Percentiles rank a stretch among this genome's conserved stretches.
Evolutionary conservation across 83 land plant species (phyloP).

Genomic region (Picea abies): DNA sequence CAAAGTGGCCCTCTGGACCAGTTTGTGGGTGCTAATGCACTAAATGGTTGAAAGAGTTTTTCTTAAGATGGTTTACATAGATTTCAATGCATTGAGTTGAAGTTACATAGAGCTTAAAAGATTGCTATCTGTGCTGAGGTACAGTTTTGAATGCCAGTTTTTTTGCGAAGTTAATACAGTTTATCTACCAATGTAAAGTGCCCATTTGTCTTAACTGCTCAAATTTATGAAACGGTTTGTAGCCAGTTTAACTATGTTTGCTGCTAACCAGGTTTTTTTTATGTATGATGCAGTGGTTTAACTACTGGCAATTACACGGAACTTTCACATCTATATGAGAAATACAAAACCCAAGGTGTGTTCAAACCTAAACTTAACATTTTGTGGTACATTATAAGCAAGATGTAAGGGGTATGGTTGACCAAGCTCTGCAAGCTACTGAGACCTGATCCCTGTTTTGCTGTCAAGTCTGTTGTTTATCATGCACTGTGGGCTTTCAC

Average conservation of each 20-base stretch:
- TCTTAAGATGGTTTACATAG: neutral
- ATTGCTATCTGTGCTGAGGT: neutral
- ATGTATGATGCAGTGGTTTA: conserved; percentile 57
- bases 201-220: neutral
- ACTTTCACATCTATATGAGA: conserved; percentile 69
- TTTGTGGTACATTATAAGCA: neutral
- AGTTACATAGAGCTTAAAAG: neutral
- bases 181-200: neutral
- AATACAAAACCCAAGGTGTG: conserved; percentile 79
- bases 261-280: neutral
- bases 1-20: too few relatives aligned
- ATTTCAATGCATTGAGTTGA: neutral
- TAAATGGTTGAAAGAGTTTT: neutral
- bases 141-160: neutral
- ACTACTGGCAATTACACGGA: conserved; percentile 76
- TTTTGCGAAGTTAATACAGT: neutral
- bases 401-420: neutral
- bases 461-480: neutral
- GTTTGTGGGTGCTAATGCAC: neutral
- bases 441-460: neutral
- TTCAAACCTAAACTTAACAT: neutral
- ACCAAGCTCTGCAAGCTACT: neutral
- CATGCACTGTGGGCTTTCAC: neutral
- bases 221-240: neutral
- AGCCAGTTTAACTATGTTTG: conserved; percentile 4